phyloP scores from a whole-genome alignment of 2,329 filamentous ascomycete genomes.

The Colletotrichum endophyticum region DNA sequence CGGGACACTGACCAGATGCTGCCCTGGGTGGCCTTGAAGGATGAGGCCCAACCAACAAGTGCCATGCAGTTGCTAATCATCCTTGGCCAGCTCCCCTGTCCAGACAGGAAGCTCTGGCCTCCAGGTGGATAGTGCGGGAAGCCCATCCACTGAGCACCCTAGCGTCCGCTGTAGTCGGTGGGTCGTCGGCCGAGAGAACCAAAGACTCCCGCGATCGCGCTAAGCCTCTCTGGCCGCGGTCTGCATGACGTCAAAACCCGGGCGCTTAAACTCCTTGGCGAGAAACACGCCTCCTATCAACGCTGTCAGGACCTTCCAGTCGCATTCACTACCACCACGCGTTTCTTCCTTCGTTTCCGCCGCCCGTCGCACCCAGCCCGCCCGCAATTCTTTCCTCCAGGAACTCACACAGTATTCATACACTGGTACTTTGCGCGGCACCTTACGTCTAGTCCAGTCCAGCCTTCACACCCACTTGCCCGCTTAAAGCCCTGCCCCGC shows the following conservation, averaged over 20 bases:
- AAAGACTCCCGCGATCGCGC: neutral
- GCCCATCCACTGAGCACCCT: slow-evolving; percentile 13
- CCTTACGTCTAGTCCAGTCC: neutral
- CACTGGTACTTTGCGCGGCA: neutral
- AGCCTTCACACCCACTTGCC: neutral
- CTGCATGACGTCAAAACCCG: slow-evolving; percentile 19
- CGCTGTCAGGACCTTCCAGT: neutral
- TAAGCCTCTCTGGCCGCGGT: neutral
- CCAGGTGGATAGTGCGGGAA: slow-evolving; percentile 1
- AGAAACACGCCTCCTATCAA: neutral
- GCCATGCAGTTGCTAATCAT: neutral
- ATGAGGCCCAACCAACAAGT: neutral
- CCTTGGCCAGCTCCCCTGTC: neutral
- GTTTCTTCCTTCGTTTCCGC: slow-evolving; percentile 12
- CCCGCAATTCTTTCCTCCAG: neutral
- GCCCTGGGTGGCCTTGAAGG: neutral
- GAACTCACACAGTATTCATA: neutral
- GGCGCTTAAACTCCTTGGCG: slow-evolving; percentile 20
- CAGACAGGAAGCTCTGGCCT: slow-evolving; percentile 2
- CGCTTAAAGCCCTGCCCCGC: neutral
- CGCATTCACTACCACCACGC: neutral
- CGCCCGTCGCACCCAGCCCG: neutral
- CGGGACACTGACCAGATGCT: neutral
- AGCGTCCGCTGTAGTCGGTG: slow-evolving; percentile 6
- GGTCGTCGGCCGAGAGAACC: neutral